Evolutionary conservation across 192 early-diverging fungal species (phyloP).

Genomic region (Backusella morwellensis): DNA sequence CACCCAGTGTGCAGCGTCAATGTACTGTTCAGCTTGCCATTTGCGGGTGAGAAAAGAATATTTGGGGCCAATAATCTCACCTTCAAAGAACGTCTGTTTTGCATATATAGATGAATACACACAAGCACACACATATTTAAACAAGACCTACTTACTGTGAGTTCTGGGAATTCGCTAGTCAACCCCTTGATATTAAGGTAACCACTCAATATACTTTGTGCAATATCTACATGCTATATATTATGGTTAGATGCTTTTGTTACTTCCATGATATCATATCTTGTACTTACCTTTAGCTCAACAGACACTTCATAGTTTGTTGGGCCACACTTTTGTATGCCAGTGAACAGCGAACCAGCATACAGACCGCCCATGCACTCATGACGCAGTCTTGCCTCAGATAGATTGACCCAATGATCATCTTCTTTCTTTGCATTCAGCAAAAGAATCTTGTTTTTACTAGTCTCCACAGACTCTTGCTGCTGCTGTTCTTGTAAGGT

Average conservation of each 20-base stretch:
- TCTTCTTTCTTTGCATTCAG: conserved; percentile 13
- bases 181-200: conserved; percentile 79
- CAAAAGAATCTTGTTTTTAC: conserved; percentile 2
- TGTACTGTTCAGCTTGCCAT: conserved; percentile 76
- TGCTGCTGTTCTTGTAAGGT: neutral
- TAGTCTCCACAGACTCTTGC: neutral
- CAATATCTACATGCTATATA: conserved; percentile 66
- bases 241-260: neutral
- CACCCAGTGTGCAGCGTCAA: conserved; percentile 78
- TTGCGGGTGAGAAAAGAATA: conserved; percentile 80
- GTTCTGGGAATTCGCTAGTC: conserved; percentile 72
- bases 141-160: conserved; percentile 42
- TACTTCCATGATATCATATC: neutral
- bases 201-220: conserved; percentile 68
- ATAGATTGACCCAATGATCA: conserved; percentile 23
- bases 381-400: conserved; percentile 10
- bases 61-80: conserved; percentile 78
- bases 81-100: conserved; percentile 75
- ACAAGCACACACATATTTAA: neutral
- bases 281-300: conserved; percentile 60
- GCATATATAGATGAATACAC: neutral
- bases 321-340: conserved; percentile 60
- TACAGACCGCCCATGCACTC: conserved; percentile 43
- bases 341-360: conserved; percentile 60
- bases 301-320: conserved; percentile 67